Percentiles rank a stretch among this genome's conserved stretches.
Conservation (phyloP, 192 early-diverging fungal species). For the Diversispora eburnea region DNA sequence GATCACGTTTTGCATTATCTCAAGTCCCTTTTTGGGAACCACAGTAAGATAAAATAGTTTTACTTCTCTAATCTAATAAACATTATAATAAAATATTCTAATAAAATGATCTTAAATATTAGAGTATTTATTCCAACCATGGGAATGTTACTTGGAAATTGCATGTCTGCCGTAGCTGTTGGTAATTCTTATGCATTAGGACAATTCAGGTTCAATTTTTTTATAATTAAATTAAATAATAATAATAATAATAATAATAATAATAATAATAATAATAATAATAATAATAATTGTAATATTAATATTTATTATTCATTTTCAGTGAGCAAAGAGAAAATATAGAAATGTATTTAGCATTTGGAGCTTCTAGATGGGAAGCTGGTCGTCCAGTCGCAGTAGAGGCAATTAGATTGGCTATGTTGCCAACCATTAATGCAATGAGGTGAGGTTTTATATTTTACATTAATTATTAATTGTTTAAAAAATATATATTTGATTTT, state of each 20-base stretch:
- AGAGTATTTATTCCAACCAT: slow-evolving; percentile 80
- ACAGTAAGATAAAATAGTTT: slow-evolving; percentile 4
- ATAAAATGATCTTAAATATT: too few relatives aligned
- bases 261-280: too few relatives aligned
- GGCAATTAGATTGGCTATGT: slow-evolving; percentile 66
- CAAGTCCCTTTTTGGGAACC: slow-evolving; percentile 68
- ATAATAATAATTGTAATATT: too few relatives aligned
- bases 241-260: too few relatives aligned
- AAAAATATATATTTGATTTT: too few relatives aligned
- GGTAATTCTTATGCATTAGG: slow-evolving; percentile 59
- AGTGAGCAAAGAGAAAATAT: slow-evolving; percentile 49
- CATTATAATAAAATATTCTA: too few relatives aligned
- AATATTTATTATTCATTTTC: background rate
- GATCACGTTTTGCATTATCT: slow-evolving; percentile 64
- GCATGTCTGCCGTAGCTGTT: slow-evolving; percentile 68
- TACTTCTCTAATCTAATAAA: too few relatives aligned
- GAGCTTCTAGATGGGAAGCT: slow-evolving; percentile 80
- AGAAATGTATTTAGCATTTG: slow-evolving; percentile 60
- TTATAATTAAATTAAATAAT: too few relatives aligned
- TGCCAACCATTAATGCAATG: slow-evolving; percentile 80
- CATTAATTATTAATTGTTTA: background rate
- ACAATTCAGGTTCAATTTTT: slow-evolving; percentile 51
- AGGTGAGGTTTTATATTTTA: slow-evolving; percentile 28
- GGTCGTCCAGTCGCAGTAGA: slow-evolving; percentile 69
- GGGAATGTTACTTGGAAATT: slow-evolving; percentile 85